Evolutionary conservation across 2,329 filamentous ascomycete genomes (phyloP).

Genomic region (Zymoseptoria crescenta): DNA sequence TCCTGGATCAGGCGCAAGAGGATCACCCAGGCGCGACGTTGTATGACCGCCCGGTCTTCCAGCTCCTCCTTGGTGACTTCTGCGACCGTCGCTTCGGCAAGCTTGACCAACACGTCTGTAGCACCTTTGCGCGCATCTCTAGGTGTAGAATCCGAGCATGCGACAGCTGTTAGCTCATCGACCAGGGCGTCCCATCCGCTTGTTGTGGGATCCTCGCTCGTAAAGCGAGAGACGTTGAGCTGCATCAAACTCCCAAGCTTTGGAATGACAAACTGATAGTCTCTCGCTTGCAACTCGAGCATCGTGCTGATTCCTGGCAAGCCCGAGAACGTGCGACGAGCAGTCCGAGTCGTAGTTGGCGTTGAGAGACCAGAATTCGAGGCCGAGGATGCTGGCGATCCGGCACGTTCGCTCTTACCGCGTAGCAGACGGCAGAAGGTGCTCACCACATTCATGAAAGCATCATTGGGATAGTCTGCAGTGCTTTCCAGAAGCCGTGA

Average conservation of each 20-base stretch:
- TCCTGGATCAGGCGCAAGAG: slow-evolving; percentile 42
- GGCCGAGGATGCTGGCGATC: slow-evolving; percentile 6
- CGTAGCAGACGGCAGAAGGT: slow-evolving; percentile 66
- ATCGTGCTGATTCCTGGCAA: slow-evolving; percentile 37
- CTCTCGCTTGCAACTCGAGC: slow-evolving; percentile 31
- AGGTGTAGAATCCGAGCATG: slow-evolving; percentile 32
- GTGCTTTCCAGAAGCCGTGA: slow-evolving; percentile 86
- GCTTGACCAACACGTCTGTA: slow-evolving; percentile 42
- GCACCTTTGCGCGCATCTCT: slow-evolving; percentile 41
- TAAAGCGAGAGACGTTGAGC: slow-evolving; percentile 51
- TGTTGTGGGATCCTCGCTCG: slow-evolving; percentile 55
- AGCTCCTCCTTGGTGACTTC: slow-evolving; percentile 45
- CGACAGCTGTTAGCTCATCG: slow-evolving; percentile 45
- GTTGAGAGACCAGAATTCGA: slow-evolving; percentile 9
- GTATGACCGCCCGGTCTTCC: slow-evolving; percentile 21
- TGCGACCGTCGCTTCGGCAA: slow-evolving; percentile 43
- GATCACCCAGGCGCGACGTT: slow-evolving; percentile 26
- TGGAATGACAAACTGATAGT: slow-evolving; percentile 42
- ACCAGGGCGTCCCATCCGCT: slow-evolving; percentile 71
- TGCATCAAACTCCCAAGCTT: slow-evolving; percentile 41
- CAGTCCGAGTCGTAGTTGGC: slow-evolving; percentile 23
- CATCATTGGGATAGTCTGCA: slow-evolving; percentile 73
- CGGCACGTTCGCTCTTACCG: slow-evolving; percentile 10
- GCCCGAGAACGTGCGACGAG: slow-evolving; percentile 33
- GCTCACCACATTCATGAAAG: slow-evolving; percentile 69